A percentile compares a stretch with the other conserved stretches of the same genome.
phyloP scores from a whole-genome alignment of 1,284 basidiomycete species.

The Hymenochaete sp. region DNA sequence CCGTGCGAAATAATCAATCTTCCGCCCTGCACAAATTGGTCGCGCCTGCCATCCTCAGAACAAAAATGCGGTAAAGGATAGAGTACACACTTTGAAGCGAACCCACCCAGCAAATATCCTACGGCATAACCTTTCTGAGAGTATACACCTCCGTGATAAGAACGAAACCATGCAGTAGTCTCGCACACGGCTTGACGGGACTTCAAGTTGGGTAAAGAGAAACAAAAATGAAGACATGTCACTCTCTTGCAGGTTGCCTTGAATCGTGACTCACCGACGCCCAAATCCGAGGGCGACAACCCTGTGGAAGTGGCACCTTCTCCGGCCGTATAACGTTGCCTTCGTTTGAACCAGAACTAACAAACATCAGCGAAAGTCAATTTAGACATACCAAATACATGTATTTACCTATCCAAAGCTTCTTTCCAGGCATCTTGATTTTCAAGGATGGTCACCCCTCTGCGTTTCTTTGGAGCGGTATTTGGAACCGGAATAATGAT shows the following conservation, averaged over 20 bases:
- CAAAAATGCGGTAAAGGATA: too few species aligned
- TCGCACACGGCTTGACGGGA: conserved; percentile 77
- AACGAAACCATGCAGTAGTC: conserved; percentile 62
- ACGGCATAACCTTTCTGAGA: conserved; percentile 48
- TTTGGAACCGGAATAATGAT: too few species aligned
- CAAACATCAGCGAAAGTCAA: too few species aligned
- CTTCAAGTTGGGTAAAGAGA: too few species aligned
- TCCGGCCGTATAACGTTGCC: neutral
- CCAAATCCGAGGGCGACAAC: conserved; percentile 28
- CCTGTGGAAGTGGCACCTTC: conserved; percentile 19
- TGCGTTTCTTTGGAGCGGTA: too few species aligned
- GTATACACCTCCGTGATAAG: conserved; percentile 73
- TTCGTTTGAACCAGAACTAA: neutral
- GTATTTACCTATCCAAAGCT: too few species aligned
- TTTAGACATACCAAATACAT: too few species aligned
- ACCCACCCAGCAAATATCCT: conserved; percentile 66
- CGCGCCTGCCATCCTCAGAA: too few species aligned
- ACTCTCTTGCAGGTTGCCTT: too few species aligned
- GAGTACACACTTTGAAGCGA: conserved; percentile 46
- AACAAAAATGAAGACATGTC: neutral
- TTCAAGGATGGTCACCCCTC: too few species aligned
- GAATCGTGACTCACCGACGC: conserved; percentile 26
- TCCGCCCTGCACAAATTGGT: conserved; percentile 53
- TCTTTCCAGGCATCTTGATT: too few species aligned
- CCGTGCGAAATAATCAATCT: conserved; percentile 72